These are phyloP conservation scores for Neonectria ditissima DNA, from an alignment of 2,329 filamentous ascomycete species.

Conservation along the genomic window DNA sequence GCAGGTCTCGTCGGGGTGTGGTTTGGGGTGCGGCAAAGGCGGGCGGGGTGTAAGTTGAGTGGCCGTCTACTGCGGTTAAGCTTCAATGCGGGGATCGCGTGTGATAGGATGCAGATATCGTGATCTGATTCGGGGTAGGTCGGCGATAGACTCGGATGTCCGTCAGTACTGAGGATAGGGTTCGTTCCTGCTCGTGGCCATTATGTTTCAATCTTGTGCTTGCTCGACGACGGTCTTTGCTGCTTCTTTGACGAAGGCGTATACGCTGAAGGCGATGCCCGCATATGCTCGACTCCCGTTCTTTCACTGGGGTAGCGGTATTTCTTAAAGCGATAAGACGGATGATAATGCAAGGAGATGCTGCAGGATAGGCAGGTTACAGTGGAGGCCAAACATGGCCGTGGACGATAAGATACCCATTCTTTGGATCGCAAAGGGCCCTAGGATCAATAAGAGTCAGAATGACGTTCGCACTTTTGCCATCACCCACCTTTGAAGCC, in stretches of 20 bases:
- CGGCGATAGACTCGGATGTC: conserved; percentile 25
- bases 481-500: neutral
- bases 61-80: conserved; percentile 21
- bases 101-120: conserved; percentile 9
- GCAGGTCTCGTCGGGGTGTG: conserved; percentile 1
- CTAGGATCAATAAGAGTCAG: neutral
- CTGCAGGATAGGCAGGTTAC: neutral
- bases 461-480: neutral
- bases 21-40: conserved; percentile 1
- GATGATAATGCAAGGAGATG: neutral
- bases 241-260: no score
- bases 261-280: neutral
- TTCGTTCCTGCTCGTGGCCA: neutral
- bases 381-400: neutral
- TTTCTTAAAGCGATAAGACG: neutral
- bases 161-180: neutral
- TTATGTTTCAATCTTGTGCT: neutral
- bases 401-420: neutral
- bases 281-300: neutral
- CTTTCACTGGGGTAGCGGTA: no score
- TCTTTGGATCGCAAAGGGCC: neutral
- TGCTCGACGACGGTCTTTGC: neutral
- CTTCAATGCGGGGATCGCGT: conserved; percentile 4
- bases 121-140: neutral
- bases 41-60: conserved; percentile 7